Conservation (phyloP, 2,329 filamentous ascomycete species). For the Eutypella sp. region DNA sequence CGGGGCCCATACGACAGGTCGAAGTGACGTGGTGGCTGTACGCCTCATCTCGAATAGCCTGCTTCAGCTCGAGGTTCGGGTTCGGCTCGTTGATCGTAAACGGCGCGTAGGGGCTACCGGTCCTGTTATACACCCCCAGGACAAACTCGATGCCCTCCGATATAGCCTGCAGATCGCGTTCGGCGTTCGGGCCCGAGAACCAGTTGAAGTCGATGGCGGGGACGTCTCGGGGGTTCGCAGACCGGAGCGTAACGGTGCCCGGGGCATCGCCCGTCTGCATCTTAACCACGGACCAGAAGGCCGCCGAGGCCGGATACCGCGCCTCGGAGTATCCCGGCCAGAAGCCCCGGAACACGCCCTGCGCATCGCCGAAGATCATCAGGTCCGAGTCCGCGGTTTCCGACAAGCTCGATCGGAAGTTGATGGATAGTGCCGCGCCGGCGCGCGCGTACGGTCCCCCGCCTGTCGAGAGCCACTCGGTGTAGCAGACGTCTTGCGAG, state of each 20-base stretch:
- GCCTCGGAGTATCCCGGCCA: not conserved
- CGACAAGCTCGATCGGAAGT: not conserved
- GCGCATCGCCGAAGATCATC: constrained; percentile 1
- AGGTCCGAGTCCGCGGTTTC: constrained; percentile 2
- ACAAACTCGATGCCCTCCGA: not conserved
- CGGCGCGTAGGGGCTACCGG: not conserved
- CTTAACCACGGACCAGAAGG: constrained; percentile 4
- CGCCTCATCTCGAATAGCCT: not conserved
- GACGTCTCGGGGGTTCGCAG: constrained; percentile 1
- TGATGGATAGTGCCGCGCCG: constrained; percentile 1
- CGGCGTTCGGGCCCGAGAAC: constrained; percentile 1
- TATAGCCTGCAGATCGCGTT: not conserved
- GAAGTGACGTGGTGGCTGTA: not conserved
- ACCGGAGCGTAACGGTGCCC: constrained; percentile 1
- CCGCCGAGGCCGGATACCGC: not conserved
- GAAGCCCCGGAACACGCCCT: not conserved
- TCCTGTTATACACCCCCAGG: not conserved
- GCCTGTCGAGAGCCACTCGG: not conserved
- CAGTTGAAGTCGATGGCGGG: constrained; percentile 4
- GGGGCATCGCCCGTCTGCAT: constrained; percentile 1
- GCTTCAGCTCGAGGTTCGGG: not conserved
- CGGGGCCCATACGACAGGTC: not conserved
- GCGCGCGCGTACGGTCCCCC: not conserved
- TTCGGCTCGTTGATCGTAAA: not conserved
- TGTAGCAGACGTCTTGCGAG: not conserved